These are phyloP conservation scores for Herpotrichia juniperi DNA, from an alignment of 2,329 filamentous ascomycete genomes.

Conservation along the genomic window DNA sequence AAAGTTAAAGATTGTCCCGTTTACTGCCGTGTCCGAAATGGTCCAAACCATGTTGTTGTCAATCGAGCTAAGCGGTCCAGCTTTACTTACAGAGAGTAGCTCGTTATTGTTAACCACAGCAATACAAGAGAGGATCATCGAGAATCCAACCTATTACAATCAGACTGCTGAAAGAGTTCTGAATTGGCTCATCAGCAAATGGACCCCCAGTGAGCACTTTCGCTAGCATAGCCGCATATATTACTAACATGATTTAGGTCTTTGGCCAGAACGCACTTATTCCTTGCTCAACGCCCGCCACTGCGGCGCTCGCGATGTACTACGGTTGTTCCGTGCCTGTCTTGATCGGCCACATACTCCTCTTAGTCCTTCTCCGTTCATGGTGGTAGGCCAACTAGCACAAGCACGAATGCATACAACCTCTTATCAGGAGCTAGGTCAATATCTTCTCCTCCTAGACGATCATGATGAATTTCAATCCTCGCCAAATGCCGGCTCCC, in stretches of 20 bases:
- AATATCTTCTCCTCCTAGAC: slow-evolving; percentile 56
- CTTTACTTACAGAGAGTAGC: slow-evolving; percentile 78
- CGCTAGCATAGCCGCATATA: neutral
- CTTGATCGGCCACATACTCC: slow-evolving; percentile 59
- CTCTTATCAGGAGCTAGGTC: slow-evolving; percentile 49
- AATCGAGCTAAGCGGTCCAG: slow-evolving; percentile 82
- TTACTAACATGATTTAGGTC: slow-evolving; percentile 36
- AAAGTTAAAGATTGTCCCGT: slow-evolving; percentile 68
- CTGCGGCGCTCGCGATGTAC: slow-evolving; percentile 68
- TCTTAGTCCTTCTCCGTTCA: slow-evolving; percentile 30
- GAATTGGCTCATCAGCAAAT: slow-evolving; percentile 81
- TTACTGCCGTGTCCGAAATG: slow-evolving; percentile 70
- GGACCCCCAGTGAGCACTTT: slow-evolving; percentile 72
- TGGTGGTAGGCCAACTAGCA: slow-evolving; percentile 48
- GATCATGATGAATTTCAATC: slow-evolving; percentile 14
- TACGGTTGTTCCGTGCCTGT: slow-evolving; percentile 72
- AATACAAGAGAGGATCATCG: slow-evolving; percentile 68
- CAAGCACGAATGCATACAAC: slow-evolving; percentile 52
- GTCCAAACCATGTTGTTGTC: slow-evolving; percentile 75
- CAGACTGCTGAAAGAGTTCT: slow-evolving; percentile 74
- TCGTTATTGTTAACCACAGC: slow-evolving; percentile 74
- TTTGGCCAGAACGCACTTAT: slow-evolving; percentile 67
- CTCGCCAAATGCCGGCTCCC: slow-evolving; percentile 3
- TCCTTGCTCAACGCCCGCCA: slow-evolving; percentile 69
- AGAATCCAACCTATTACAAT: slow-evolving; percentile 72